A percentile compares a stretch with the other conserved stretches of the same genome.
Evolutionary conservation across 2,329 filamentous ascomycete species (phyloP).

Genomic region (Sphaerostilbella broomeana): DNA sequence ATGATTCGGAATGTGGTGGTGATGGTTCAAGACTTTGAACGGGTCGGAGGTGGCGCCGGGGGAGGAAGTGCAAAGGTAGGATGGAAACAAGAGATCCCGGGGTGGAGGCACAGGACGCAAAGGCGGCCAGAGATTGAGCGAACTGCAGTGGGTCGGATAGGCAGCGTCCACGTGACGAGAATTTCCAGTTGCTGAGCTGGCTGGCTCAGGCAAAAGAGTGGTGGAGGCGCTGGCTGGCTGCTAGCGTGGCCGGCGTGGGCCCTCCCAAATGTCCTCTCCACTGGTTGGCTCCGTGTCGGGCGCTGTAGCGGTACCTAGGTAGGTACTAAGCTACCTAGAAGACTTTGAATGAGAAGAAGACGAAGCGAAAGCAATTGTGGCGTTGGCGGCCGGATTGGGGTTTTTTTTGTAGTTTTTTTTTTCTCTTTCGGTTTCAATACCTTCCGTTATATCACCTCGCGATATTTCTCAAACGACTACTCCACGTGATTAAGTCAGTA

Average conservation of each 20-base stretch:
- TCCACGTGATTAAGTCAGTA: too few relatives aligned
- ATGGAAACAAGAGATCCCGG: slow-evolving; percentile 20
- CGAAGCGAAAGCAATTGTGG: too few relatives aligned
- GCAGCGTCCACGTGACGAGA: slow-evolving; percentile 11
- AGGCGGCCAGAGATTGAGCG: slow-evolving; percentile 13
- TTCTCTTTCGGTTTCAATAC: background rate
- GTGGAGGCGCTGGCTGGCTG: background rate
- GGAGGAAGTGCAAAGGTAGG: slow-evolving; percentile 14
- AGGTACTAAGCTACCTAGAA: too few relatives aligned
- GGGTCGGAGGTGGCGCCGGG: slow-evolving; percentile 16
- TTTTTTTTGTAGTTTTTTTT: too few relatives aligned
- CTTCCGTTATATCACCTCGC: slow-evolving; percentile 4
- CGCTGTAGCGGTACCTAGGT: too few relatives aligned
- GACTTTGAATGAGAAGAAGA: too few relatives aligned
- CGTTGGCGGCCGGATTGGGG: too few relatives aligned
- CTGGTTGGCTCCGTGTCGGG: too few relatives aligned
- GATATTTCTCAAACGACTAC: too few relatives aligned
- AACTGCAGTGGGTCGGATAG: slow-evolving; percentile 14
- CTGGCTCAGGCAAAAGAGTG: background rate
- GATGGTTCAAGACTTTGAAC: slow-evolving; percentile 26
- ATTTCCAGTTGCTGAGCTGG: slow-evolving; percentile 3
- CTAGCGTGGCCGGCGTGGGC: background rate
- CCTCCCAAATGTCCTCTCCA: background rate
- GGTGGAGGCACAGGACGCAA: slow-evolving; percentile 22
- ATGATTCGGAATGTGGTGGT: slow-evolving; percentile 26